Base-by-base conservation (phyloP, 805 yeast genomes). In the Candida suzukii region DNA sequence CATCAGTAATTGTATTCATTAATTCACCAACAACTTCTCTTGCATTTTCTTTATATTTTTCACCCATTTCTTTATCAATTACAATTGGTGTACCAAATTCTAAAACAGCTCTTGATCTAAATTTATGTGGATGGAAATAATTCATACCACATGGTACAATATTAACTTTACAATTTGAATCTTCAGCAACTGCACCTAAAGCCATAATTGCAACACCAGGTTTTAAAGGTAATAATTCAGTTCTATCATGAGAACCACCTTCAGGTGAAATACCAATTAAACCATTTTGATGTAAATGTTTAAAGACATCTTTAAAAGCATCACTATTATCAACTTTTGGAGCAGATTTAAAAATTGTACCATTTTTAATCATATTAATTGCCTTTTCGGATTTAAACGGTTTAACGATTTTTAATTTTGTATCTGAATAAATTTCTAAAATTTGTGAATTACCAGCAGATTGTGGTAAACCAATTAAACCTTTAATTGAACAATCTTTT, bases 191-290 rank as follows among this genome's bases (percentile, higher is more conserved):
- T 12, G 98, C 88, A 4, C 99, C 99, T 25, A 91, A 68, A 0
- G 97, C 99, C 98, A 91, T 93, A 42, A 91, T 84, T 3, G 95
- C 97, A 11, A 93, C 96, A 43, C 99, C 99, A 0, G 98, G 96
- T 58, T 93, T 93, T 49, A 91, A 68, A 0, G 98, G 99, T 39
- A 93, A 70, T 46, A 91, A 64, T 42, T 88, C 91, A 1, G 98
- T 79, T 49, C 98, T 73, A 58, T 91, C 99, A 56, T 91, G 99
- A n/a, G 97, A 88, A 2, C 99, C 99, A 43, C 99, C 99, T 67
- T 93, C 99, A 4, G 98, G 97, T 61, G 90, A 95, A 44, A 93
- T 90, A 10, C 96, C 97, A 34, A 91, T 68, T 44, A 93, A 78
- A 34, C 81, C 78, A 30, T 90, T 87, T 10, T 78, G 70, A 20